Percentiles rank a stretch among this genome's conserved stretches.
Evolutionary conservation across 441 rosid species (phyloP).

Genomic region (Syzygium syzygioides): DNA sequence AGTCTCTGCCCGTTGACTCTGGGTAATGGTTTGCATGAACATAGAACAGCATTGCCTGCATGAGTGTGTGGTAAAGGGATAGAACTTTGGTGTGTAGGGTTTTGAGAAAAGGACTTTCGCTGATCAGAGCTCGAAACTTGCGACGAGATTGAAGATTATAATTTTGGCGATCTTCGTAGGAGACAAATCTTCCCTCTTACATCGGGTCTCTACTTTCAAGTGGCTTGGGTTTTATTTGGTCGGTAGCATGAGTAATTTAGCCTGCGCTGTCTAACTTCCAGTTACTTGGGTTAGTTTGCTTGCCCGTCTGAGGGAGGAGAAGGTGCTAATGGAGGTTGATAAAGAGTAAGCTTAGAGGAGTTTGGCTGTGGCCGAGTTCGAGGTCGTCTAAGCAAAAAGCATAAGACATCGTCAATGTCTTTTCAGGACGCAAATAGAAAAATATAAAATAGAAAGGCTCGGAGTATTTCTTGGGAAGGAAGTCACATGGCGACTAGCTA

Average conservation of each 20-base stretch:
- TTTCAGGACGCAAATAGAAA: background rate
- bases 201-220: background rate
- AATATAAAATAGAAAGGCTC: background rate
- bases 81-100: background rate
- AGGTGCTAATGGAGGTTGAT: background rate
- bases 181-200: background rate
- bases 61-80: background rate
- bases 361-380: background rate
- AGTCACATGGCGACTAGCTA: no score
- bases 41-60: background rate
- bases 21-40: background rate
- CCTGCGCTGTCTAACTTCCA: background rate
- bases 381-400: background rate
- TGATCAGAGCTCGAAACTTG: background rate
- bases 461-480: background rate
- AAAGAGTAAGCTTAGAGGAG: no score
- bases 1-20: background rate
- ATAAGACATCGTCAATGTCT: background rate
- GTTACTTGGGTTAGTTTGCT: background rate
- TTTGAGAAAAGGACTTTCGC: background rate
- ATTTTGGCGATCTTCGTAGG: background rate
- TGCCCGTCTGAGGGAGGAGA: background rate
- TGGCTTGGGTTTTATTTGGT: background rate
- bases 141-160: background rate
- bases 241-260: background rate